phyloP scores from a whole-genome alignment of 2,329 filamentous ascomycete species.

The Xylaria sp. region DNA sequence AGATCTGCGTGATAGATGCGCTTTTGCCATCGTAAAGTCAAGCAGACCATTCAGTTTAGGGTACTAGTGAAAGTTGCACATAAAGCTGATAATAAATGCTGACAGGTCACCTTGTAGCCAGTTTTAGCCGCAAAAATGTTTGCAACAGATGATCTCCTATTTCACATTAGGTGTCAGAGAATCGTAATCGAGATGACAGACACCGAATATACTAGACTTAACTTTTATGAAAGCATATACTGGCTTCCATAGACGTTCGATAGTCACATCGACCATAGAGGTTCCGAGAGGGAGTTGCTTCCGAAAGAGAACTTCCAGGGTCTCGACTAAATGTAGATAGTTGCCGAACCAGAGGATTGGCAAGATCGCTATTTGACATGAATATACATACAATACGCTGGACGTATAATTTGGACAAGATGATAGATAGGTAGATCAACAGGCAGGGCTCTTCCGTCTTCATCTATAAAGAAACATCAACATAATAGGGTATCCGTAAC shows the following conservation, averaged over 20 bases:
- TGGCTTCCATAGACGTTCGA: too few species aligned
- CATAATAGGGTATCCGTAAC: conserved; percentile 34
- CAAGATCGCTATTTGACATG: background rate
- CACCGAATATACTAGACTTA: background rate
- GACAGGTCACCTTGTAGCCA: too few species aligned
- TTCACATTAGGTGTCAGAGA: background rate
- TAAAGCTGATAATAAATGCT: background rate
- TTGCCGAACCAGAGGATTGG: background rate
- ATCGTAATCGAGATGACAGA: background rate
- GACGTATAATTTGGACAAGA: background rate
- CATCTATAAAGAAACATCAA: conserved; percentile 30
- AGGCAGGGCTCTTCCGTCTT: background rate
- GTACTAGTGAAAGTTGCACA: background rate
- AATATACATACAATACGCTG: conserved; percentile 1
- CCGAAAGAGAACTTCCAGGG: background rate
- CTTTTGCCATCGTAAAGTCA: background rate
- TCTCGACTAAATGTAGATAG: background rate
- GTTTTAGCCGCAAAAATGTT: too few species aligned
- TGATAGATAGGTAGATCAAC: conserved; percentile 3
- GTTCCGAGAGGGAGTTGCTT: background rate
- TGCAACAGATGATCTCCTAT: background rate
- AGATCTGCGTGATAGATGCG: background rate
- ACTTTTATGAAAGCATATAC: background rate
- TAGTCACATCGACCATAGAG: background rate
- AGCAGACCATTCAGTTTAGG: background rate